Conservation (phyloP, 1,284 basidiomycete species). For the Boletus sp. region DNA sequence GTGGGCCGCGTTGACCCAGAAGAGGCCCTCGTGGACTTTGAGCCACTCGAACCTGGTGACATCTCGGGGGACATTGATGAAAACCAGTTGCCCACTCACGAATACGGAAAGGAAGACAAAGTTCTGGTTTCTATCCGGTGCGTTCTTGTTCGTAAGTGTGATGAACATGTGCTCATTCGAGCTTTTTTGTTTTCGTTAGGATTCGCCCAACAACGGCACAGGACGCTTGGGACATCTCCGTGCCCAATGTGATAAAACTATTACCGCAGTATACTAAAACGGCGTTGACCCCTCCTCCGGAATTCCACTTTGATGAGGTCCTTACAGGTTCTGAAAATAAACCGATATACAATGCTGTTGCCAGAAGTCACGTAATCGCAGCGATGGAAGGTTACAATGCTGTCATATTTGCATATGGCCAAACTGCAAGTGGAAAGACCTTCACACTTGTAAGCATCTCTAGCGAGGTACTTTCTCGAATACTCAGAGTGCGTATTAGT, state of each 20-base stretch:
- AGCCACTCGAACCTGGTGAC: slow-evolving; percentile 65
- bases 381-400: slow-evolving; percentile 97
- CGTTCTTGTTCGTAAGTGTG: not conserved
- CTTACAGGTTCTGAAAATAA: slow-evolving; percentile 83
- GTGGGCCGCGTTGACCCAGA: slow-evolving; percentile 74
- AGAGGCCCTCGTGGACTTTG: slow-evolving; percentile 67
- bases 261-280: slow-evolving; percentile 53
- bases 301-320: slow-evolving; percentile 73
- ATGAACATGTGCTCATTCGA: not conserved
- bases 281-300: slow-evolving; percentile 40
- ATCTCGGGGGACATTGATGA: slow-evolving; percentile 64
- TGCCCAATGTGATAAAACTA: slow-evolving; percentile 51
- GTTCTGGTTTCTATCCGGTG: slow-evolving; percentile 86
- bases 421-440: slow-evolving; percentile 90
- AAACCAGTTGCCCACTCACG: slow-evolving; percentile 38
- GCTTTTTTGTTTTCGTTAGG: slow-evolving; percentile 35
- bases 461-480: not conserved
- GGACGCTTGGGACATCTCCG: slow-evolving; percentile 53
- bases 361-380: slow-evolving; percentile 81
- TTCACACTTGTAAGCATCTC: slow-evolving; percentile 67
- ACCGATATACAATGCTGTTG: slow-evolving; percentile 80
- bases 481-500: slow-evolving; percentile 7
- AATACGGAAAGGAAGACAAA: slow-evolving; percentile 71
- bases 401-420: slow-evolving; percentile 91
- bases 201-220: slow-evolving; percentile 61